Conservation (phyloP, 129 eudicot genomes). For the Artemisia argyi region DNA sequence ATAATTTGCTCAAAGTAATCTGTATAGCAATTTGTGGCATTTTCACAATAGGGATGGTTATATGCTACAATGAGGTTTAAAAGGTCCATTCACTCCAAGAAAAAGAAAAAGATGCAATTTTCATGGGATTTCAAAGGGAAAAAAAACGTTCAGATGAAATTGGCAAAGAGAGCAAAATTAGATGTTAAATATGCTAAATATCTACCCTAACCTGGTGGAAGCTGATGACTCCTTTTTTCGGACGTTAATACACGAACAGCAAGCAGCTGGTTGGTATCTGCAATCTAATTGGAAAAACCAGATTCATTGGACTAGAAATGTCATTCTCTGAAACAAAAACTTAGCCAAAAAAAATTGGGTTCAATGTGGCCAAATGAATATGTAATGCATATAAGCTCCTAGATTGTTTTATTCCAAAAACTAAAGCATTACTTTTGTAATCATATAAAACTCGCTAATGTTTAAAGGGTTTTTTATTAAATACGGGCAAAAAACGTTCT, state of each 20-base stretch:
- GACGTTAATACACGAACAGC: constrained; percentile 80
- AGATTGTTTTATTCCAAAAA: not conserved
- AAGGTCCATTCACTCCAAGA: not conserved
- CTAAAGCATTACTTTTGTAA: not conserved
- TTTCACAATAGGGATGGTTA: constrained; percentile 1
- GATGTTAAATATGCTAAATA: not conserved
- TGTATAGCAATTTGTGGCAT: not conserved
- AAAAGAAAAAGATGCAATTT: not conserved
- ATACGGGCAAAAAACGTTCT: no score
- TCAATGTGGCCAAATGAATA: no score
- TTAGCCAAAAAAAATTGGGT: no score
- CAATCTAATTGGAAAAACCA: constrained; percentile 52
- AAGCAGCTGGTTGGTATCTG: constrained; percentile 77
- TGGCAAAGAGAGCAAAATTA: not conserved
- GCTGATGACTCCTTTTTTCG: constrained; percentile 64
- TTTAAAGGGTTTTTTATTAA: not conserved
- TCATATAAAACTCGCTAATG: not conserved
- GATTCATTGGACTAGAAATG: constrained; percentile 13
- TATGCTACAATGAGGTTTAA: not conserved
- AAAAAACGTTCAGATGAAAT: not conserved
- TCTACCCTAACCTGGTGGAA: constrained; percentile 66
- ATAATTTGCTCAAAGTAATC: not conserved
- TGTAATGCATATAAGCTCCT: no score
- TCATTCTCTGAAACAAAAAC: not conserved
- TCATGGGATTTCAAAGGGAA: not conserved